Base-by-base conservation (phyloP, 2,329 filamentous ascomycete genomes). In the Daldinia sp. region DNA sequence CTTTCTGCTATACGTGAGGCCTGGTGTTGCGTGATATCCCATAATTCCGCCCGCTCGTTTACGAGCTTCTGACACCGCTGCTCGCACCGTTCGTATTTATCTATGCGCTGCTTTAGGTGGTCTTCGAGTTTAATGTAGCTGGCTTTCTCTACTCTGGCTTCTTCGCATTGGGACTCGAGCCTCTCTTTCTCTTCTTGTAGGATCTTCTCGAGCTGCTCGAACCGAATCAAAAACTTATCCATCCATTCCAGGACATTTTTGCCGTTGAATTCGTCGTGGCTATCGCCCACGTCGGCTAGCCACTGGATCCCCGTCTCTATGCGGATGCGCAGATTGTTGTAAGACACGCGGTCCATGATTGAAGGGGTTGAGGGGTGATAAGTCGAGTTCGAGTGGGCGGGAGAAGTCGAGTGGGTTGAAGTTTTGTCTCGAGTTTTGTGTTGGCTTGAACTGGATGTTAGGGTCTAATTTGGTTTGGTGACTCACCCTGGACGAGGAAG, bases 281-380 rank as follows among this genome's bases (percentile, higher is more conserved):
- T 39, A 1, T 39, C 35, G 7, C 35, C 6, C 4, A 39, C 13
- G 1, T 39, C 35, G 9, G 35, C 35, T 15, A 39, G 10, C 35
- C 35, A 39, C 10, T 12, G 35, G 35, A 39, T 7, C 12, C 35
- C 4, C 9, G 35, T 39, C 13, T 12, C 35, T 12, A 39, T 12
- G 35, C 10, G 35, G 35, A 12, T 3, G 12, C 35, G 35, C 35
- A 39, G 10, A 4, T 39, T 12, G 4, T 12, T 3, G 35, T 39
- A 39, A 39, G 60, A 60, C 39, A 64, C 59, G 6, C 37, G 51
- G 33, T 64, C 64, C 13, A 67, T 53, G 6, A 23, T 23, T 23
- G 20, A 23, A 23, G 20, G 20, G 20, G 1, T 23, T 23, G 20
- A 23, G 20, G 20, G 20, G 20, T 23, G 20, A 23, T 23, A 23